A percentile compares a stretch with the other conserved stretches of the same genome.
These are phyloP conservation scores for Penicillium sp. DNA, from an alignment of 2,329 filamentous ascomycete species.

Conservation along the genomic window DNA sequence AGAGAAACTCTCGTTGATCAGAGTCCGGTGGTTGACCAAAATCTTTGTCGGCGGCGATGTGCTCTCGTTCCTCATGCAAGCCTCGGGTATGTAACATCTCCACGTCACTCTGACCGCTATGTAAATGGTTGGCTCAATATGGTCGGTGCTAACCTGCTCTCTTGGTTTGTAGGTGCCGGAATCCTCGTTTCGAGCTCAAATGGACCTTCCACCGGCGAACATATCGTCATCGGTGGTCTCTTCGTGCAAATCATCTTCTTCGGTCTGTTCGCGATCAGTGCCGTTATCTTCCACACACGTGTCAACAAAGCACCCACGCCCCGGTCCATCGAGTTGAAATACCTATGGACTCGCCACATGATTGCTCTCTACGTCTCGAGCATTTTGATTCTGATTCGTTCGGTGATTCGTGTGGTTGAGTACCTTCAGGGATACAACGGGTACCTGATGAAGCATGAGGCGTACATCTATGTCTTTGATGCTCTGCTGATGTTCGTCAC, in stretches of 20 bases:
- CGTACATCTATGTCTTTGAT: conserved; percentile 30
- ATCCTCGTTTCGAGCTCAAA: conserved; percentile 19
- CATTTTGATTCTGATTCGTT: conserved; percentile 26
- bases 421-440: conserved; percentile 27
- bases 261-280: conserved; percentile 23
- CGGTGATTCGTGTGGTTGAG: conserved; percentile 27
- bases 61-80: conserved; percentile 29
- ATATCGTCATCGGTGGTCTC: conserved; percentile 27
- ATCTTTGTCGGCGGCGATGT: conserved; percentile 30
- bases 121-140: no score
- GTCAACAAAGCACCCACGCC: conserved; percentile 26
- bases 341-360: conserved; percentile 35
- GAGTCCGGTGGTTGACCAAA: conserved; percentile 22
- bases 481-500: conserved; percentile 26
- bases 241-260: conserved; percentile 31
- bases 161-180: conserved; percentile 17
- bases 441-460: conserved; percentile 26
- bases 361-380: conserved; percentile 23
- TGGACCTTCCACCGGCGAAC: conserved; percentile 17
- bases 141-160: neutral
- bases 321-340: conserved; percentile 14
- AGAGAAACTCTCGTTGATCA: conserved; percentile 18
- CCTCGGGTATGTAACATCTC: conserved; percentile 16
- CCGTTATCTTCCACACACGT: conserved; percentile 22
- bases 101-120: neutral